Conservation (phyloP, 352 stramenopile species). For the Pythium chondricola region DNA sequence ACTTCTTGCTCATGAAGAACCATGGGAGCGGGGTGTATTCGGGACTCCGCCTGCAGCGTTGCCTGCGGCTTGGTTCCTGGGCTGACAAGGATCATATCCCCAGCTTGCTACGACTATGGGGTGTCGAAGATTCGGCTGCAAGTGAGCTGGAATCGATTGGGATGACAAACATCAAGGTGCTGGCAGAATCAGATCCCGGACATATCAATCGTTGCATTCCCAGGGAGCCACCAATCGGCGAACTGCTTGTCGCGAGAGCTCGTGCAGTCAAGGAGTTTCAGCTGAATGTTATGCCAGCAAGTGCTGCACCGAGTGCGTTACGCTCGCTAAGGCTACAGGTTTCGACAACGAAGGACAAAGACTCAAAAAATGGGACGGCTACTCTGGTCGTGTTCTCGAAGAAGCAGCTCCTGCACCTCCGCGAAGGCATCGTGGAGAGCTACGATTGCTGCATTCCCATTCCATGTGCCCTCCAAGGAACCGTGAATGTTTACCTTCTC, state of each 20-base stretch:
- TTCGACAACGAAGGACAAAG: neutral
- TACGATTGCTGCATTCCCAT: neutral
- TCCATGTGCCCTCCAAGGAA: neutral
- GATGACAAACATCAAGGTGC: slow-evolving; percentile 19
- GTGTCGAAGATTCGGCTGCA: slow-evolving; percentile 11
- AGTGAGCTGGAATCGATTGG: slow-evolving; percentile 25
- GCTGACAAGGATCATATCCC: slow-evolving; percentile 12
- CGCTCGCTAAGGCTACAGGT: slow-evolving; percentile 5
- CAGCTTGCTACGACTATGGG: slow-evolving; percentile 17
- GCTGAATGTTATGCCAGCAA: neutral
- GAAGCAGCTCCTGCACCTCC: slow-evolving; percentile 15
- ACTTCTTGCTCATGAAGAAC: slow-evolving; percentile 12
- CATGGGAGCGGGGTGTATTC: slow-evolving; percentile 12
- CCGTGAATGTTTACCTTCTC: slow-evolving; percentile 20
- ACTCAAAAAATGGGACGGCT: neutral
- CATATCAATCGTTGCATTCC: slow-evolving; percentile 15
- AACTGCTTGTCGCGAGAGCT: slow-evolving; percentile 12
- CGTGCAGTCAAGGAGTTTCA: slow-evolving; percentile 16
- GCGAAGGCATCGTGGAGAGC: neutral
- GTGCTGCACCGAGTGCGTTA: neutral
- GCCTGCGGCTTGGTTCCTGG: slow-evolving; percentile 23
- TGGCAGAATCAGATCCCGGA: slow-evolving; percentile 14
- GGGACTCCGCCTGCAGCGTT: slow-evolving; percentile 18
- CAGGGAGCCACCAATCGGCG: slow-evolving; percentile 13
- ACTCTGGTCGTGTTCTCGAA: slow-evolving; percentile 5